These are phyloP conservation scores for Kluyveromyces marxianus DNA, from an alignment of 1,139 yeast genomes.

Conservation along the genomic window DNA sequence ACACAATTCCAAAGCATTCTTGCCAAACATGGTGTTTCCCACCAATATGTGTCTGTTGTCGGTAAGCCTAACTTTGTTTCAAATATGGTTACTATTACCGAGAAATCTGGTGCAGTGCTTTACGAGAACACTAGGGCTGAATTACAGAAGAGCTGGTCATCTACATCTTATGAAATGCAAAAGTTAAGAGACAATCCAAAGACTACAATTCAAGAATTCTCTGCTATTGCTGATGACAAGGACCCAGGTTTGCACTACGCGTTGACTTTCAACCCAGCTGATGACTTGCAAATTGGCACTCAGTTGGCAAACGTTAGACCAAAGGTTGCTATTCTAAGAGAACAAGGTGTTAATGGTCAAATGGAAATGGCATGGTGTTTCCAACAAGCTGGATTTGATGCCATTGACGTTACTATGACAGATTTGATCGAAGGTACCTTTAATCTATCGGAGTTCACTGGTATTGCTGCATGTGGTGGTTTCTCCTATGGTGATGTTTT, in stretches of 20 bases:
- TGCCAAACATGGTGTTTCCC: conserved; percentile 49
- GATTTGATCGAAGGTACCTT: conserved; percentile 74
- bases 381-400: conserved; percentile 88
- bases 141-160: conserved; percentile 80
- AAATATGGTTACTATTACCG: conserved; percentile 45
- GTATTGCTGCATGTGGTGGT: conserved; percentile 98
- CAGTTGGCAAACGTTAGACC: conserved; percentile 47
- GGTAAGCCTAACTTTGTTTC: conserved; percentile 54
- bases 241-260: conserved; percentile 89
- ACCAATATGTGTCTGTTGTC: conserved; percentile 48
- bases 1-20: conserved; percentile 51
- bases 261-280: conserved; percentile 57
- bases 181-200: conserved; percentile 89
- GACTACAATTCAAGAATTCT: conserved; percentile 81
- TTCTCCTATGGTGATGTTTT: conserved; percentile 98
- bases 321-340: conserved; percentile 92
- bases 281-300: conserved; percentile 32
- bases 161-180: conserved; percentile 87
- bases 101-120: conserved; percentile 42
- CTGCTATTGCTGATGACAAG: conserved; percentile 61
- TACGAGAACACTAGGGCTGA: conserved; percentile 50
- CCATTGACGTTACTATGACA: conserved; percentile 94
- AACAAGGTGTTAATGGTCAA: conserved; percentile 98
- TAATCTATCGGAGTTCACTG: conserved; percentile 74
- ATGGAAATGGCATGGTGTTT: conserved; percentile 98